Percentiles rank a stretch among this genome's conserved stretches.
Evolutionary conservation across 257 asterid genomes (phyloP).

Genomic region (Petunia axillaris): DNA sequence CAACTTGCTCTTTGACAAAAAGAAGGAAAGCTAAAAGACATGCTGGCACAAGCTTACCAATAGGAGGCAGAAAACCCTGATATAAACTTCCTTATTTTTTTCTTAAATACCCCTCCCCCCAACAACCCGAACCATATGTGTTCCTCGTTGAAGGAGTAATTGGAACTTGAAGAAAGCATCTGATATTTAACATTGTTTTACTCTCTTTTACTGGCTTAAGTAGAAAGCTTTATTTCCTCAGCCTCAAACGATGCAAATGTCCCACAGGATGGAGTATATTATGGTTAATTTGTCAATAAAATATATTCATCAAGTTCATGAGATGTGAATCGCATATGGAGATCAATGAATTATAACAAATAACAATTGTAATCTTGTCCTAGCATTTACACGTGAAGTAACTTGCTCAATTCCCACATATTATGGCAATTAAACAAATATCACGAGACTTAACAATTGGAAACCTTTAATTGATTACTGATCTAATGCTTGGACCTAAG

Average conservation of each 20-base stretch:
- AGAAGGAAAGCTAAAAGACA: slow-evolving; percentile 47
- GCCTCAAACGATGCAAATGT: background rate
- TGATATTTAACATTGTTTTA: too few species aligned
- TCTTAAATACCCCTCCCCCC: background rate
- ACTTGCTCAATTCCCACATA: too few species aligned
- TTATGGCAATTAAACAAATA: too few species aligned
- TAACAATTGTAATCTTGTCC: background rate
- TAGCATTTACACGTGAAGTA: background rate
- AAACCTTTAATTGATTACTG: too few species aligned
- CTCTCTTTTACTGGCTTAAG: too few species aligned
- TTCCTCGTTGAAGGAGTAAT: background rate
- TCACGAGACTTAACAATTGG: background rate
- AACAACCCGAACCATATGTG: background rate
- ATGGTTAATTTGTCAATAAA: background rate
- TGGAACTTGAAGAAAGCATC: background rate
- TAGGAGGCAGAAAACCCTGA: background rate
- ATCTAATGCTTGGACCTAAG: background rate
- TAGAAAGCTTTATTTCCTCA: background rate
- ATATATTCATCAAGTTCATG: background rate
- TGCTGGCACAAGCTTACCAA: background rate
- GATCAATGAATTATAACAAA: background rate
- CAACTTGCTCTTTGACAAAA: slow-evolving; percentile 71
- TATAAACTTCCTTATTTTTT: background rate
- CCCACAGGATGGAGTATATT: background rate
- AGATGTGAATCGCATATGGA: background rate